Conservation (phyloP, 148 eudicot genomes). For the Tetragonia tetragonoides region DNA sequence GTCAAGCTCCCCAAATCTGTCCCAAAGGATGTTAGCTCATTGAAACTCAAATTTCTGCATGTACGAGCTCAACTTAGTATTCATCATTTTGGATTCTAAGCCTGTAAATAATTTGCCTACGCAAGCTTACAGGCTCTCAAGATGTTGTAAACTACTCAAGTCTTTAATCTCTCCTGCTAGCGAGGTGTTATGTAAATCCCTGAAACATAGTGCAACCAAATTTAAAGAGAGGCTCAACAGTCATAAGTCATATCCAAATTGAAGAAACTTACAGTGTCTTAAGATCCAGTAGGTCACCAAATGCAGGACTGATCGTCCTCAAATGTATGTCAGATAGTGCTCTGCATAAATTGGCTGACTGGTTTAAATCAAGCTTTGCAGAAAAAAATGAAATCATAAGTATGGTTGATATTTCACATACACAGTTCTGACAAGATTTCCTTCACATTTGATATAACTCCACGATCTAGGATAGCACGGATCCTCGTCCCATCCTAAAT, state of each 20-base stretch:
- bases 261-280: constrained; percentile 52
- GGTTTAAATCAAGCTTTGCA: constrained; percentile 2
- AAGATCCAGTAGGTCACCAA: constrained; percentile 73
- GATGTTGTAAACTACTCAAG: constrained; percentile 61
- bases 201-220: constrained; percentile 21
- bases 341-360: constrained; percentile 31
- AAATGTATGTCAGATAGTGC: constrained; percentile 54
- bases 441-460: constrained; percentile 62
- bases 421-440: constrained; percentile 65
- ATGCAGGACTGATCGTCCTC: constrained; percentile 73
- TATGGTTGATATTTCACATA: constrained; percentile 23
- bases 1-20: constrained; percentile 50
- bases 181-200: constrained; percentile 81
- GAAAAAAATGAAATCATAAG: neutral
- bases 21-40: constrained; percentile 68
- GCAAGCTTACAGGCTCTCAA: constrained; percentile 54
- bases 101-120: neutral
- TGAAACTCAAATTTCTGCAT: constrained; percentile 78
- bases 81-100: too few relatives aligned
- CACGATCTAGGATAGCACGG: constrained; percentile 77
- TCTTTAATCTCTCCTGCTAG: constrained; percentile 67
- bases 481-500: constrained; percentile 90
- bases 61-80: neutral
- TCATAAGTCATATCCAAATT: too few relatives aligned
- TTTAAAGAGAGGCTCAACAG: neutral